These are phyloP conservation scores for Neonectria coccinea DNA, from an alignment of 2,329 filamentous ascomycete genomes.

Conservation along the genomic window DNA sequence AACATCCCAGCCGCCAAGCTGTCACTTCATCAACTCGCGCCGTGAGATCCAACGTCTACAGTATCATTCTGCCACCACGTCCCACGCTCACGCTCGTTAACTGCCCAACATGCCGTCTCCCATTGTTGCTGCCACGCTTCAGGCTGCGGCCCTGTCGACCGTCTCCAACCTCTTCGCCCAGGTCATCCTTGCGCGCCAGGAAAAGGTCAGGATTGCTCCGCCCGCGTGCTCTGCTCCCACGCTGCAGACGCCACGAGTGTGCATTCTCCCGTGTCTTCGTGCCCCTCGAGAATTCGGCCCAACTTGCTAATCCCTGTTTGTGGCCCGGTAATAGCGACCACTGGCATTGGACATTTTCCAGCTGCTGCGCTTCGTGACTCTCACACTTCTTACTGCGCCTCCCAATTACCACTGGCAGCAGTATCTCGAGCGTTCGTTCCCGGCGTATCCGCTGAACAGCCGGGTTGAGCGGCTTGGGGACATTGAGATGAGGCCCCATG, in stretches of 20 bases:
- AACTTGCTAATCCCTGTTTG: conserved; percentile 15
- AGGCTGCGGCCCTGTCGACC: conserved; percentile 63
- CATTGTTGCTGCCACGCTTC: conserved; percentile 64
- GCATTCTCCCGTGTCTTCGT: neutral
- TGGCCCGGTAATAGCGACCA: conserved; percentile 43
- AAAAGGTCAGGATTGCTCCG: conserved; percentile 49
- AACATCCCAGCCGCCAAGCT: conserved; percentile 1
- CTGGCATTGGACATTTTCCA: conserved; percentile 60
- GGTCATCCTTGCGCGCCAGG: conserved; percentile 62
- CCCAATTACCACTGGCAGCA: conserved; percentile 71
- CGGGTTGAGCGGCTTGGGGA: conserved; percentile 36
- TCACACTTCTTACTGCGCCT: conserved; percentile 65
- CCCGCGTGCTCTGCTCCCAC: neutral
- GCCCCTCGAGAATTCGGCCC: neutral
- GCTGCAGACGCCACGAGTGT: neutral
- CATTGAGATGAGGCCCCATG: conserved; percentile 46
- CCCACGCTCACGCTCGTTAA: neutral
- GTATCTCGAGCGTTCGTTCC: conserved; percentile 64
- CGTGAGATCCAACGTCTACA: neutral
- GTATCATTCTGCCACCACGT: neutral
- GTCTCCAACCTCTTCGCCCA: conserved; percentile 68
- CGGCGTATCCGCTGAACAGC: conserved; percentile 53
- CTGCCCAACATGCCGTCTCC: conserved; percentile 57
- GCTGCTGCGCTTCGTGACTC: conserved; percentile 65
- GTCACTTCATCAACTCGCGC: neutral